These are phyloP conservation scores for Cyberlindnera mississippiensis DNA, from an alignment of 805 yeast species.

Conservation along the genomic window DNA sequence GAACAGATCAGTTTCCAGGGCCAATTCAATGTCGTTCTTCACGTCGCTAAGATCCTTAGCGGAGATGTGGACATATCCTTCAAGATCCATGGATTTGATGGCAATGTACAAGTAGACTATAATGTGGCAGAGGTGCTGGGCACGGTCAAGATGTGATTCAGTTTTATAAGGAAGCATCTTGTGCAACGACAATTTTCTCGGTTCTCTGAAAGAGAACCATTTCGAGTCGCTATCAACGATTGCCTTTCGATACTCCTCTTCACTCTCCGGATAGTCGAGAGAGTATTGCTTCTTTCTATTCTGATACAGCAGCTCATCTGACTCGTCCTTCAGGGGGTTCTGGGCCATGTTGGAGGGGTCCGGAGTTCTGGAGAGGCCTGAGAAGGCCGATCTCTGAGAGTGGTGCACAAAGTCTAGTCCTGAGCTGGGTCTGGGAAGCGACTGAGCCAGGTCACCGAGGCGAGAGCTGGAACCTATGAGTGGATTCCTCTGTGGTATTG, in stretches of 20 bases:
- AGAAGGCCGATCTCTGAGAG: slow-evolving; percentile 6
- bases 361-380: slow-evolving; percentile 23
- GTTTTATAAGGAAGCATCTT: slow-evolving; percentile 66
- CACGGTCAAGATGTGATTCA: slow-evolving; percentile 65
- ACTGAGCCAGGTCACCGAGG: slow-evolving; percentile 1
- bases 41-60: slow-evolving; percentile 59
- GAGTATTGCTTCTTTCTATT: slow-evolving; percentile 38
- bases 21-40: slow-evolving; percentile 39
- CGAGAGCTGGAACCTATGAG: slow-evolving; percentile 2
- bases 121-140: slow-evolving; percentile 74
- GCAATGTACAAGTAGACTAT: slow-evolving; percentile 77
- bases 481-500: slow-evolving; percentile 23
- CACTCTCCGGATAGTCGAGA: slow-evolving; percentile 49
- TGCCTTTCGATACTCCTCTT: slow-evolving; percentile 28
- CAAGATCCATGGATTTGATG: slow-evolving; percentile 66
- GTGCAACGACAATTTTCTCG: slow-evolving; percentile 31
- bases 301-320: slow-evolving; percentile 23
- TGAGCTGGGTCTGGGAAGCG: slow-evolving; percentile 18
- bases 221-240: slow-evolving; percentile 33
- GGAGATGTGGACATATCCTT: slow-evolving; percentile 62
- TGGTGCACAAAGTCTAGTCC: slow-evolving; percentile 10
- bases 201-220: slow-evolving; percentile 36
- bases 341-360: slow-evolving; percentile 20
- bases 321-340: slow-evolving; percentile 3
- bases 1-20: slow-evolving; percentile 51